Base-by-base conservation (phyloP, 202 grass and related monocot genomes). In the Zizania palustris region DNA sequence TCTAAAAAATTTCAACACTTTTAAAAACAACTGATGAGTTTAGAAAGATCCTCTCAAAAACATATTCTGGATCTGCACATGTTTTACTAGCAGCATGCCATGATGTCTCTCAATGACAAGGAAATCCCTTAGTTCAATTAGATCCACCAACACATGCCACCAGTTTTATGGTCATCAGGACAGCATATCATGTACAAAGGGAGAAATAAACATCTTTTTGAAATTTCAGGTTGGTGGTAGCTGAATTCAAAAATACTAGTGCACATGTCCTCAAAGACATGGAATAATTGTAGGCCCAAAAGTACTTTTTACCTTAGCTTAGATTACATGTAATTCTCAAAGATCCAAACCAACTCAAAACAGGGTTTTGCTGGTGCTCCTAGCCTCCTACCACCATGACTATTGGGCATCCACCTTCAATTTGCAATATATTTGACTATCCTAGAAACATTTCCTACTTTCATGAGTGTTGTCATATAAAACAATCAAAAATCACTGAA, bases 401-500 rank as follows among this genome's bases (percentile, higher is more conserved):
- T 15, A 49, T 15, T 18, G 51, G 0, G 19, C n/a, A 19, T 54
- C n/a, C 51, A 54, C n/a, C 51, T 54, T 11, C 42, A 19, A 21
- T 48, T 11, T 48, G 33, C 1, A 3, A 35, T 62, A 41, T 65
- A 58, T 28, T 28, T 28, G 28, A 28, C 28, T 28, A 28, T 28
- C 28, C 28, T 28, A 28, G 28, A 28, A 28, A 28, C 28, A 28
- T 28, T 28, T 28, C 28, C 28, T 28, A 28, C 28, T 28, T 28
- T 28, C 28, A 28, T 28, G 22, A 39, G 39, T 44, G 41, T 12
- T 9, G 11, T 5, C 39, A 3, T 60, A 42, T 4, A 33, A 85
- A 33, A 13, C 12, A 72, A 67, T 59, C 49, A 41, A 40, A 79
- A 59, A 65, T 46, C 49, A 73, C 15, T 11, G 33, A 59, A n/a